phyloP scores from a whole-genome alignment of 2,329 filamentous ascomycete genomes.

The Epicoccum sorghinum region DNA sequence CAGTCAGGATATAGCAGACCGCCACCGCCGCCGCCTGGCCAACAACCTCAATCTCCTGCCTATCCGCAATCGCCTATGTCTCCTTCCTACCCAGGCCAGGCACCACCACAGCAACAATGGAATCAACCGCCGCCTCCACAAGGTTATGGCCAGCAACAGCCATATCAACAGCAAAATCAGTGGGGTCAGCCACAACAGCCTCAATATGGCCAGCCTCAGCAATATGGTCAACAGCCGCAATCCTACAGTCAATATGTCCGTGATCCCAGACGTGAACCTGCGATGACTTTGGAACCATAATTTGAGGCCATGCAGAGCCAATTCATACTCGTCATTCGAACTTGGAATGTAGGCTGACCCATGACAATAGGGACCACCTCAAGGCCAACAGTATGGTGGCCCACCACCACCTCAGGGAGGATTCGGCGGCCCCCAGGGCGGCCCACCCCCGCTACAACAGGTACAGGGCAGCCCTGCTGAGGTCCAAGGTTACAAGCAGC shows the following conservation, averaged over 20 bases:
- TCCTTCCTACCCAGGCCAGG: conserved; percentile 26
- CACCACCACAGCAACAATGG: conserved; percentile 26
- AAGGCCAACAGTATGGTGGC: conserved; percentile 42
- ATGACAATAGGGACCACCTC: conserved; percentile 32
- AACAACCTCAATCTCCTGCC: conserved; percentile 29
- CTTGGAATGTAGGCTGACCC: conserved; percentile 19
- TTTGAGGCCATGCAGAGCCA: conserved; percentile 26
- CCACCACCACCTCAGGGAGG: conserved; percentile 38
- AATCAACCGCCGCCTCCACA: conserved; percentile 42
- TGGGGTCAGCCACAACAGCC: conserved; percentile 22
- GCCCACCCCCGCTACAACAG: conserved; percentile 42
- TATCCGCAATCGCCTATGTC: conserved; percentile 36
- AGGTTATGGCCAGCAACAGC: conserved; percentile 19
- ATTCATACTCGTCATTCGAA: neutral
- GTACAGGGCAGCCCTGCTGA: conserved; percentile 57
- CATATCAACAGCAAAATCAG: neutral
- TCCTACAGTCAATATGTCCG: conserved; percentile 39
- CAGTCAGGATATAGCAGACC: conserved; percentile 45
- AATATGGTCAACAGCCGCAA: conserved; percentile 41
- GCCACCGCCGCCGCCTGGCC: conserved; percentile 39
- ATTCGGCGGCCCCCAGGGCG: conserved; percentile 32
- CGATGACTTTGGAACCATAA: neutral
- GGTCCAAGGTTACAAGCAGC: conserved; percentile 61
- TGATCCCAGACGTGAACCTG: conserved; percentile 8
- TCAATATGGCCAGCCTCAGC: conserved; percentile 32